Conservation (phyloP, 2,329 filamentous ascomycete genomes). For the Aspergillus sclerotialis region DNA sequence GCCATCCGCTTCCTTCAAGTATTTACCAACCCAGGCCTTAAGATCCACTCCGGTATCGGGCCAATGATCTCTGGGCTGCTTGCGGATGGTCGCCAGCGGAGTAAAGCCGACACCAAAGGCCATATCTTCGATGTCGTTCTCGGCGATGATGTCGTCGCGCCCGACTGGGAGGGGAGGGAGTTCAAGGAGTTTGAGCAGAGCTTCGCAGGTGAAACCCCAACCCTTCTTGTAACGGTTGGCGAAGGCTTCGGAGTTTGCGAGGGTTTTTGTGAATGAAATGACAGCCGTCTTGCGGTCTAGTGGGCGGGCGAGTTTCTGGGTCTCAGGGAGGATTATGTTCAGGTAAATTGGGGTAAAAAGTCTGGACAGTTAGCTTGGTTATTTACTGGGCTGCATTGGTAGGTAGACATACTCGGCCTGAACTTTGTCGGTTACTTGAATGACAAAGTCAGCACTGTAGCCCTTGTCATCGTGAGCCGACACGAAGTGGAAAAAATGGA, state of each 20-base stretch:
- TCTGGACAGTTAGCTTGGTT: constrained; percentile 22
- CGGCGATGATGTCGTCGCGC: constrained; percentile 70
- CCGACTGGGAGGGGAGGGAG: constrained; percentile 71
- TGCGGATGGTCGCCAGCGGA: constrained; percentile 82
- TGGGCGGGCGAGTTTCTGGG: constrained; percentile 78
- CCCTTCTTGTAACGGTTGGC: constrained; percentile 76
- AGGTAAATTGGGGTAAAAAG: constrained; percentile 83
- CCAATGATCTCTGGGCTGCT: constrained; percentile 68
- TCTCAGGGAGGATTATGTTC: constrained; percentile 77
- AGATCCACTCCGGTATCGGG: constrained; percentile 74
- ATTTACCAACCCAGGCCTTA: constrained; percentile 73
- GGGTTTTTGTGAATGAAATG: constrained; percentile 84
- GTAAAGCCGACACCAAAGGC: constrained; percentile 94
- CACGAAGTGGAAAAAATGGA: constrained; percentile 90
- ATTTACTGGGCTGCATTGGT: neutral
- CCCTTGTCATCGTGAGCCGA: constrained; percentile 71
- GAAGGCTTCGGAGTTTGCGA: constrained; percentile 80
- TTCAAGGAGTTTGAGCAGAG: constrained; percentile 80
- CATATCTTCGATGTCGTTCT: constrained; percentile 90
- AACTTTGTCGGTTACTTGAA: constrained; percentile 72
- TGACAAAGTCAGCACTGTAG: constrained; percentile 89
- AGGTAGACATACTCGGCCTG: constrained; percentile 53
- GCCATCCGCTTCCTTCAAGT: constrained; percentile 69
- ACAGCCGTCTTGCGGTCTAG: constrained; percentile 90
- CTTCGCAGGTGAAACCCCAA: constrained; percentile 84